These are phyloP conservation scores for Stagonosporopsis vannaccii DNA, from an alignment of 2,329 filamentous ascomycete genomes.

Conservation along the genomic window DNA sequence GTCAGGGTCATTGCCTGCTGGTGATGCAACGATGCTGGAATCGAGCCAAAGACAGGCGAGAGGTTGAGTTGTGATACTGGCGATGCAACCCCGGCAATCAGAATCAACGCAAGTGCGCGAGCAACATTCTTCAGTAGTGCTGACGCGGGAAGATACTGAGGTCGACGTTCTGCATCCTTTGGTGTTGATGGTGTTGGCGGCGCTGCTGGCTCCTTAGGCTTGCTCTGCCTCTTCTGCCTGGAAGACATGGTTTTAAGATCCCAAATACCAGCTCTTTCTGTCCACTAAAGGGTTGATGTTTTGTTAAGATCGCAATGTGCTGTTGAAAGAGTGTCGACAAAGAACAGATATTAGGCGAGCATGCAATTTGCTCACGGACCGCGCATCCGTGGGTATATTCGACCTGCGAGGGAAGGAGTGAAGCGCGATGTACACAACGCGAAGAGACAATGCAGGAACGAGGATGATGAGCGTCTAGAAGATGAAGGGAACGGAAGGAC, in stretches of 20 bases:
- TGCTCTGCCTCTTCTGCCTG: constrained; percentile 43
- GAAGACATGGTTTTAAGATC: constrained; percentile 37
- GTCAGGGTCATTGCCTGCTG: constrained; percentile 68
- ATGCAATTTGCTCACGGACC: constrained; percentile 31
- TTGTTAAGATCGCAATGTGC: not conserved
- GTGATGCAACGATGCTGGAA: constrained; percentile 79
- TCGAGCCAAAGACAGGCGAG: constrained; percentile 86
- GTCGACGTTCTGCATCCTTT: constrained; percentile 32
- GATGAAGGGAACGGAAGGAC: constrained; percentile 17
- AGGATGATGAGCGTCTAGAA: constrained; percentile 8
- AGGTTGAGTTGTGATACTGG: constrained; percentile 77
- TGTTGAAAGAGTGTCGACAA: constrained; percentile 11
- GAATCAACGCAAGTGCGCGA: constrained; percentile 54
- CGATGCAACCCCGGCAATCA: constrained; percentile 69
- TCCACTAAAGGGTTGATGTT: not conserved
- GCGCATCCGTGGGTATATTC: constrained; percentile 31
- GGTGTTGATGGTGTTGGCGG: constrained; percentile 5
- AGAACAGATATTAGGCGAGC: constrained; percentile 29
- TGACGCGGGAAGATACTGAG: constrained; percentile 32
- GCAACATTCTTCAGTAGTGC: constrained; percentile 42
- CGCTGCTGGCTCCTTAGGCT: constrained; percentile 37
- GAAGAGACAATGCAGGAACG: constrained; percentile 11
- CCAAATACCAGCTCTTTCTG: constrained; percentile 16
- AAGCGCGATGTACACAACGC: constrained; percentile 2
- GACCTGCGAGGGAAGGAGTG: constrained; percentile 25